Conservation (phyloP, 2,329 filamentous ascomycete genomes). For the Juglanconis juglandina region DNA sequence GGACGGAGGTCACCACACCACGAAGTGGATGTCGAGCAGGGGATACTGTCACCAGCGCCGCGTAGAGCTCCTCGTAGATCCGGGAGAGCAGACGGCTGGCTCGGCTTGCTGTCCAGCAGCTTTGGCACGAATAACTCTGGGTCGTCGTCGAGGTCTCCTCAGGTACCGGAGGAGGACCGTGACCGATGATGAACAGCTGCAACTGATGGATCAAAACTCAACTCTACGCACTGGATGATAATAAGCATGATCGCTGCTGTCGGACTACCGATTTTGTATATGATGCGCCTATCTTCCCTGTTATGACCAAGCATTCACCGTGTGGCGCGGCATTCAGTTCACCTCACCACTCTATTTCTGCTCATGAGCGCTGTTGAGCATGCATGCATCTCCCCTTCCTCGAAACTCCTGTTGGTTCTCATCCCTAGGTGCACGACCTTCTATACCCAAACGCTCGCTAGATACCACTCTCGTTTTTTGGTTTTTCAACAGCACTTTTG, state of each 20-base stretch:
- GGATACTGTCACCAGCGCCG: conserved; percentile 28
- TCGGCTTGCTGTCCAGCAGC: conserved; percentile 15
- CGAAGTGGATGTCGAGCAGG: conserved; percentile 43
- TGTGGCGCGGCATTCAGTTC: neutral
- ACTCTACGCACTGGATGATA: neutral
- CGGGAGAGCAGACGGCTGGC: conserved; percentile 10
- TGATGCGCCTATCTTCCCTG: neutral
- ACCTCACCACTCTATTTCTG: neutral
- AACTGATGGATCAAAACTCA: too few species aligned
- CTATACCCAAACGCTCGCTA: conserved; percentile 17
- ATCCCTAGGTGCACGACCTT: conserved; percentile 3
- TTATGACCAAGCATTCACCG: neutral
- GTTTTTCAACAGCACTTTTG: neutral
- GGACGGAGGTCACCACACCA: conserved; percentile 20
- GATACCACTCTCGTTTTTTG: conserved; percentile 2
- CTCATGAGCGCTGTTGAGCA: conserved; percentile 3
- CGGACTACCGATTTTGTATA: neutral
- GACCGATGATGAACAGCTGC: conserved; percentile 7
- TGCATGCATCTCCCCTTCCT: conserved; percentile 3
- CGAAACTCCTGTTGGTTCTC: neutral
- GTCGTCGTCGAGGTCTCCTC: conserved; percentile 9
- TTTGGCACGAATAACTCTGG: conserved; percentile 10
- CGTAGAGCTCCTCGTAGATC: neutral
- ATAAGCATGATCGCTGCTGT: neutral
- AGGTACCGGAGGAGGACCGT: conserved; percentile 12